phyloP scores from a whole-genome alignment of 306 rosid species.

The Lathyrus tuberosus region DNA sequence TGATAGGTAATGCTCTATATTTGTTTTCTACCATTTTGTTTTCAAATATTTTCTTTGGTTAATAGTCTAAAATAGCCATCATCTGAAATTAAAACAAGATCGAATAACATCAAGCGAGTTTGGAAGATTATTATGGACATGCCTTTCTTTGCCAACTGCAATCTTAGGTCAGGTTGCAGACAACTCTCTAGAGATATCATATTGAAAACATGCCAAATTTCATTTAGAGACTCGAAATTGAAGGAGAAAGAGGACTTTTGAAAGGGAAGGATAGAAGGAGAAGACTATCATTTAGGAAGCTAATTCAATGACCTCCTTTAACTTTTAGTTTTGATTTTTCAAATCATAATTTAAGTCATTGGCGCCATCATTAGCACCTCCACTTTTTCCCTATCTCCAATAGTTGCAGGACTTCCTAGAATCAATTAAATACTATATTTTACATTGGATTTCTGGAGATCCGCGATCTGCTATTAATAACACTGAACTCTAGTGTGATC shows the following conservation, averaged over 20 bases:
- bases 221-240: background rate
- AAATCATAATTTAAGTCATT: slow-evolving; percentile 70
- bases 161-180: slow-evolving; percentile 93
- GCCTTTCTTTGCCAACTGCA: slow-evolving; percentile 63
- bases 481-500: too few species aligned
- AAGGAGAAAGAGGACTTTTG: background rate
- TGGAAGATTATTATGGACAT: slow-evolving; percentile 57
- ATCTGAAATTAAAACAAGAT: slow-evolving; percentile 50
- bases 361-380: slow-evolving; percentile 58
- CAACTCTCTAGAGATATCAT: slow-evolving; percentile 85
- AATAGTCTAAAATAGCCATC: background rate
- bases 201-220: slow-evolving; percentile 16
- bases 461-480: too few species aligned
- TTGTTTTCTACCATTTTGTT: background rate
- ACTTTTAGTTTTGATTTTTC: slow-evolving; percentile 79
- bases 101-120: slow-evolving; percentile 71
- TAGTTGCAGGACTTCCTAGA: slow-evolving; percentile 86
- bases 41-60: too few species aligned
- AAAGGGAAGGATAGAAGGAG: too few species aligned
- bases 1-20: slow-evolving; percentile 55
- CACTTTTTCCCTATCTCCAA: slow-evolving; percentile 77
- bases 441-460: too few species aligned
- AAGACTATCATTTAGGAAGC: background rate
- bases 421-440: slow-evolving; percentile 5
- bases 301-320: slow-evolving; percentile 71